Evolutionary conservation across 2,329 filamentous ascomycete genomes (phyloP).

Genomic region (Sclerotinia trifoliorum): DNA sequence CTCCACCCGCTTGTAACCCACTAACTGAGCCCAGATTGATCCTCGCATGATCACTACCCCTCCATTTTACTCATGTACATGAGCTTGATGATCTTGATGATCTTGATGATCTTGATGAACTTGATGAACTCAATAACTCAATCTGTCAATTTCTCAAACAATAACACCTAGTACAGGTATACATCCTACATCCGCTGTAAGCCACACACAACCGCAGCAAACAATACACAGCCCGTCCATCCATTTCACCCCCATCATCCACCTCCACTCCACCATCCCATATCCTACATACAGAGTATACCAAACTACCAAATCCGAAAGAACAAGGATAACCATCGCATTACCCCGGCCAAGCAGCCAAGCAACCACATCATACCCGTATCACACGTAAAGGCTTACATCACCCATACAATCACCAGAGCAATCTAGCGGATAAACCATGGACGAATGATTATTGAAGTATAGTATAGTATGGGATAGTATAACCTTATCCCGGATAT

Average conservation of each 20-base stretch:
- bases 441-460: too few species aligned
- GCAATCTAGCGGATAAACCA: too few species aligned
- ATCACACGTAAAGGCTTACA: constrained; percentile 5
- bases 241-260: too few species aligned
- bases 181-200: neutral
- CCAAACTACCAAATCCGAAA: too few species aligned
- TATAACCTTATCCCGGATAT: too few species aligned
- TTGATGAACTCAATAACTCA: neutral
- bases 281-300: too few species aligned
- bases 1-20: neutral
- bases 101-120: neutral
- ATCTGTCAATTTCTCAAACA: neutral
- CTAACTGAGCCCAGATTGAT: neutral
- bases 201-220: neutral
- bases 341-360: neutral
- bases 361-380: neutral
- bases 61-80: too few species aligned
- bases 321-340: neutral
- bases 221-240: neutral
- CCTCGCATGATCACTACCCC: too few species aligned
- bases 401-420: neutral
- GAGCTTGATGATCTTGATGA: neutral
- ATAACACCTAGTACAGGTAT: neutral
- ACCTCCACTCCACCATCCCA: too few species aligned
- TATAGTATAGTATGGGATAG: too few species aligned